phyloP scores from a whole-genome alignment of 495 filamentous ascomycete genomes.

The Xylaria venustula region DNA sequence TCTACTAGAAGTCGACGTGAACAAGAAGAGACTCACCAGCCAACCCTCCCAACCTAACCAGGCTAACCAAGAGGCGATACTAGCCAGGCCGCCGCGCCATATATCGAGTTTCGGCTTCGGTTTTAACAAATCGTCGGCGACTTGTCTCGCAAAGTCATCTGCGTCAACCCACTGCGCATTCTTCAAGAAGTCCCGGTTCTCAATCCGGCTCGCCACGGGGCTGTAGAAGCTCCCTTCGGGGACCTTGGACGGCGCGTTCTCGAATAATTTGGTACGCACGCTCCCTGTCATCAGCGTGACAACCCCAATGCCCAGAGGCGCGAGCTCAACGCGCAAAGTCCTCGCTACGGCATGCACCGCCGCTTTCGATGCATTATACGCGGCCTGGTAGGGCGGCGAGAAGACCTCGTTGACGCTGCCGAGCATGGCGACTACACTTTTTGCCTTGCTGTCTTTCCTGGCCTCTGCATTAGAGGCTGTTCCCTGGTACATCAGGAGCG shows the following conservation, averaged over 20 bases:
- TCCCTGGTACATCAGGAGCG: constrained; percentile 40
- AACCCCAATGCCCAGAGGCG: constrained; percentile 47
- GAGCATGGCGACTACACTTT: constrained; percentile 49
- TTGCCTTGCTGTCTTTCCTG: constrained; percentile 25
- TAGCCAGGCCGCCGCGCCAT: constrained; percentile 33
- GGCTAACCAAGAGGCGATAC: constrained; percentile 20
- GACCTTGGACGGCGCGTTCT: constrained; percentile 23
- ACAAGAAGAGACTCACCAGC: background rate
- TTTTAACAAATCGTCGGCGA: constrained; percentile 29
- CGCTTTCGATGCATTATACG: constrained; percentile 56
- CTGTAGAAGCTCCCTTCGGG: constrained; percentile 21
- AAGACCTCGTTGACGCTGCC: constrained; percentile 48
- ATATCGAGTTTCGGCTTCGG: constrained; percentile 25
- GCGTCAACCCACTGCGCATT: constrained; percentile 18
- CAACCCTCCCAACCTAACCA: constrained; percentile 19
- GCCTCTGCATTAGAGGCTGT: background rate
- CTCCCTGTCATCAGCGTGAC: constrained; percentile 31
- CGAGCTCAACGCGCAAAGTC: constrained; percentile 52
- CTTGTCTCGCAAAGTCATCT: constrained; percentile 29
- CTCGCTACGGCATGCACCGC: constrained; percentile 44
- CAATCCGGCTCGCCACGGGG: constrained; percentile 14
- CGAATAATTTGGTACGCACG: constrained; percentile 24
- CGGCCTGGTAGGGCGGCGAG: constrained; percentile 41
- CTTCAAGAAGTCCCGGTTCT: constrained; percentile 21
- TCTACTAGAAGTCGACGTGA: background rate